phyloP scores from a whole-genome alignment of 78 protist species.

The Chrysochromulina tobinii region DNA sequence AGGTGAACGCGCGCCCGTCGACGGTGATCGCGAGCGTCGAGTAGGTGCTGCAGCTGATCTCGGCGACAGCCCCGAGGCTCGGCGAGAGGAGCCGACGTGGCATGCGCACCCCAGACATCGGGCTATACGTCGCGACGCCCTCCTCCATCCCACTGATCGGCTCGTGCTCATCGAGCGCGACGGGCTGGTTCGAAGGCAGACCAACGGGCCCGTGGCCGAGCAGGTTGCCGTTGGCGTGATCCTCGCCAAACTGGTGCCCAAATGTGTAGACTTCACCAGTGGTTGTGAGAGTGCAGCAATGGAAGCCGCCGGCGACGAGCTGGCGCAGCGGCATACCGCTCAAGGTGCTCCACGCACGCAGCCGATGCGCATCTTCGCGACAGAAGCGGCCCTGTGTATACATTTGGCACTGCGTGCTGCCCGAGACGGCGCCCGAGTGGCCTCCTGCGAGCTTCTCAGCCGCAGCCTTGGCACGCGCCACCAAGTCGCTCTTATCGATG shows the following conservation, averaged over 20 bases:
- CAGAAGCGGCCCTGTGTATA: not conserved
- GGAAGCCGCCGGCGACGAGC: slow-evolving; percentile 10
- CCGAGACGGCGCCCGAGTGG: too few relatives aligned
- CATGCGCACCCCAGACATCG: too few relatives aligned
- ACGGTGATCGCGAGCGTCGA: not conserved
- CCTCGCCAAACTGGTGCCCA: not conserved
- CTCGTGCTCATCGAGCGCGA: too few relatives aligned
- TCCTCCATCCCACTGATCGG: too few relatives aligned
- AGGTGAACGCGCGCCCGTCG: not conserved
- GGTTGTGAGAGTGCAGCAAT: not conserved
- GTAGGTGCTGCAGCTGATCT: not conserved
- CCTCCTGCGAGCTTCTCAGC: too few relatives aligned
- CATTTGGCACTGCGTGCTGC: too few relatives aligned
- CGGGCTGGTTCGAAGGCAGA: too few relatives aligned
- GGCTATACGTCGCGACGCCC: too few relatives aligned
- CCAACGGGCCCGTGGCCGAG: not conserved
- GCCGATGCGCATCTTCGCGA: not conserved
- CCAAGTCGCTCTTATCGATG: too few relatives aligned
- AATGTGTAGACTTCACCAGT: not conserved
- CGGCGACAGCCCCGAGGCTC: not conserved
- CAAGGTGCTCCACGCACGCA: not conserved
- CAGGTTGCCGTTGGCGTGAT: not conserved
- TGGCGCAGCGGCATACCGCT: not conserved
- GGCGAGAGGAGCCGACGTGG: too few relatives aligned
- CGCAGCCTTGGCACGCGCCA: too few relatives aligned